Evolutionary conservation across 202 grass and related monocot species (phyloP).

Genomic region (Panicum hallii): DNA sequence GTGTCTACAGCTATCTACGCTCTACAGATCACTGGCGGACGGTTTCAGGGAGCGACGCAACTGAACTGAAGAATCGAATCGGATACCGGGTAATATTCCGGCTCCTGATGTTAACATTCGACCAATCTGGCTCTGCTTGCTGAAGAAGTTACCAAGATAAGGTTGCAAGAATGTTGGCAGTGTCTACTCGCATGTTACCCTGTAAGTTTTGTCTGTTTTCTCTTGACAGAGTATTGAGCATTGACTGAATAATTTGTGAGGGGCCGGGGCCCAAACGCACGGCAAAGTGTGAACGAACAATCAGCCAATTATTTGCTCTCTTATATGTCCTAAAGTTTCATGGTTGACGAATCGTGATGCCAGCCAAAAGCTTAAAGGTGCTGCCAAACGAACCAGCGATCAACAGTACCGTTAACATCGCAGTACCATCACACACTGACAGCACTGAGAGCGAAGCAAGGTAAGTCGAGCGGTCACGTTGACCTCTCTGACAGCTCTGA

Average conservation of each 20-base stretch:
- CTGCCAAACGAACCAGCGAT: neutral
- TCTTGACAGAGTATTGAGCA: no score
- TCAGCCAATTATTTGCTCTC: neutral
- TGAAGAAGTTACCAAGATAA: neutral
- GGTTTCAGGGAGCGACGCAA: slow-evolving; percentile 2
- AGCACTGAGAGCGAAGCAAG: slow-evolving; percentile 5
- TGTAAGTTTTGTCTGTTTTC: neutral
- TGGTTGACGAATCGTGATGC: neutral
- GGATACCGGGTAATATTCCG: slow-evolving; percentile 29
- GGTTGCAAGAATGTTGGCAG: neutral
- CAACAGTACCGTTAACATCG: neutral
- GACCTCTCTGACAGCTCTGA: slow-evolving; percentile 36
- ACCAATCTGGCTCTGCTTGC: neutral
- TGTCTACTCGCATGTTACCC: neutral
- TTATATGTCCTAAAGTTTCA: neutral
- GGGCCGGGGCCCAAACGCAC: neutral
- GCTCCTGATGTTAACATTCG: slow-evolving; percentile 26
- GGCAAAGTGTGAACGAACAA: neutral
- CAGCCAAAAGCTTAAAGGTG: neutral
- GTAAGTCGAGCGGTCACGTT: slow-evolving; percentile 2
- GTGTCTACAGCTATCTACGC: no score
- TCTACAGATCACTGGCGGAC: neutral
- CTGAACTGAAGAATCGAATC: slow-evolving; percentile 35
- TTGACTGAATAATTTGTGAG: neutral
- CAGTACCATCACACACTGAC: slow-evolving; percentile 1